Evolutionary conservation across 1,284 basidiomycete genomes (phyloP).

Genomic region (Moesziomyces aphidis): DNA sequence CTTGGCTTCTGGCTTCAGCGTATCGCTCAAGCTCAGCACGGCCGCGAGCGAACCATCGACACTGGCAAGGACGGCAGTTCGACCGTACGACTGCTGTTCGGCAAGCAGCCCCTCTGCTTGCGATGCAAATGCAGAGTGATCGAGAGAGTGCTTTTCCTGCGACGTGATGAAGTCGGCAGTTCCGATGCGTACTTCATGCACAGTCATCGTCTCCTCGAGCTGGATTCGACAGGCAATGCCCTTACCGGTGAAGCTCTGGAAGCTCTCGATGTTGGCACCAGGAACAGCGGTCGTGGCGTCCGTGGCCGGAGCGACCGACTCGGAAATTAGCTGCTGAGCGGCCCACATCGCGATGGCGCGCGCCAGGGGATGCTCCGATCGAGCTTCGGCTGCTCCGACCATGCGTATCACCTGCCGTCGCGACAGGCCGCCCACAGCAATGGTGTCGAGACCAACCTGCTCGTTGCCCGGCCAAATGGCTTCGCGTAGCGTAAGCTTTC

Average conservation of each 20-base stretch:
- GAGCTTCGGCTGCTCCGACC: conserved; percentile 85
- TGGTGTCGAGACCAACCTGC: conserved; percentile 18
- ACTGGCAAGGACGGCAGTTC: conserved; percentile 60
- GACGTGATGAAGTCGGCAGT: conserved; percentile 46
- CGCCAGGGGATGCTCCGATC: conserved; percentile 95
- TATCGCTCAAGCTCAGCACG: conserved; percentile 60
- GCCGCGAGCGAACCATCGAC: conserved; percentile 53
- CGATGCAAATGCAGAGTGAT: conserved; percentile 15
- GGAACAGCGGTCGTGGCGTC: conserved; percentile 8
- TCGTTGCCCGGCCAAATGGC: conserved; percentile 79
- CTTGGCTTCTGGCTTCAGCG: conserved; percentile 62
- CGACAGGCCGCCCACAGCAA: conserved; percentile 32
- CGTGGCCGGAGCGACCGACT: background rate
- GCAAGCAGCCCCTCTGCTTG: conserved; percentile 24
- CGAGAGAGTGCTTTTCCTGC: conserved; percentile 11
- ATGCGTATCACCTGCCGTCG: conserved; percentile 70
- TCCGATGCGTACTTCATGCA: conserved; percentile 55
- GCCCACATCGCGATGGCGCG: conserved; percentile 86
- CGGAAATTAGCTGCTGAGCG: conserved; percentile 72
- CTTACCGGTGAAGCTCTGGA: conserved; percentile 88
- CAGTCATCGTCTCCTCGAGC: conserved; percentile 46
- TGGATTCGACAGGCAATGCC: conserved; percentile 74
- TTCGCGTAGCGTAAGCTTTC: conserved; percentile 80
- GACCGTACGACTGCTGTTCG: conserved; percentile 50
- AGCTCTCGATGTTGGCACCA: conserved; percentile 73